phyloP scores from a whole-genome alignment of 2,329 filamentous ascomycete genomes.

The Talaromyces sp. region DNA sequence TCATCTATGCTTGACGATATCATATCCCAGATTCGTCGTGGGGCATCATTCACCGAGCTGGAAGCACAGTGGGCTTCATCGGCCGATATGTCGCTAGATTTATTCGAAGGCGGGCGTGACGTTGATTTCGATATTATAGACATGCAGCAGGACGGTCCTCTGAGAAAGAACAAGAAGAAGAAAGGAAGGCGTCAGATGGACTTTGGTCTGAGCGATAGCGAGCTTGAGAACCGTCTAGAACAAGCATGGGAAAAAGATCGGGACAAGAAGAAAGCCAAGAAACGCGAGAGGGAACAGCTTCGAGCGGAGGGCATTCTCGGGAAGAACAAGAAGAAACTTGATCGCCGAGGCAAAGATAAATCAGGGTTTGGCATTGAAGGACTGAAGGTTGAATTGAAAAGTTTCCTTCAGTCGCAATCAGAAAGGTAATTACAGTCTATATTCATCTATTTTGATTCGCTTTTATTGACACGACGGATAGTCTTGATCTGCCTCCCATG shows the following conservation, averaged over 20 bases:
- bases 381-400: constrained; percentile 65
- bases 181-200: constrained; percentile 52
- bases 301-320: constrained; percentile 63
- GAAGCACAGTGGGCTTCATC: not conserved
- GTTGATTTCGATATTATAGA: constrained; percentile 83
- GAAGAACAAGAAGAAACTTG: constrained; percentile 49
- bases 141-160: constrained; percentile 60
- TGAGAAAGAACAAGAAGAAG: constrained; percentile 61
- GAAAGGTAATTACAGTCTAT: constrained; percentile 52
- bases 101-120: constrained; percentile 55
- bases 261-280: constrained; percentile 64
- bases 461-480: constrained; percentile 31
- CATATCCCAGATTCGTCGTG: constrained; percentile 12
- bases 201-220: constrained; percentile 60
- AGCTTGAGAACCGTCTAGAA: constrained; percentile 58
- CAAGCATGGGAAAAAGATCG: constrained; percentile 63
- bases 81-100: constrained; percentile 47
- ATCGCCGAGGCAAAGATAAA: constrained; percentile 64
- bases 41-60: not conserved
- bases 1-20: constrained; percentile 45
- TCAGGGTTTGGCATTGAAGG: constrained; percentile 69
- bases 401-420: constrained; percentile 61
- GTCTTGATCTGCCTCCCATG: constrained; percentile 76
- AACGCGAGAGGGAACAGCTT: constrained; percentile 63
- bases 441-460: not conserved